phyloP scores from a whole-genome alignment of 306 rosid genomes.

The Quercus ilex region DNA sequence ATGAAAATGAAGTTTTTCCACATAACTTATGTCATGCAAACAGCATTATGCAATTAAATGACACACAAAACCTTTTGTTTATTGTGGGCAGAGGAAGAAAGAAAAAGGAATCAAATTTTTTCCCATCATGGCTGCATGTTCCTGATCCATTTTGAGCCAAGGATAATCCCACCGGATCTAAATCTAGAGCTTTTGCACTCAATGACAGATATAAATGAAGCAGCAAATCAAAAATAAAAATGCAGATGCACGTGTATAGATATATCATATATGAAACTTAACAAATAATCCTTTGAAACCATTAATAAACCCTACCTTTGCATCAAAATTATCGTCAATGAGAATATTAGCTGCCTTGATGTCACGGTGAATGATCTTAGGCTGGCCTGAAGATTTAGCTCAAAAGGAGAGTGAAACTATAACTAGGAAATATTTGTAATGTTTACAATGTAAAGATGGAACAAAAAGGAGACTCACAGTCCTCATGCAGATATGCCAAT shows the following conservation, averaged over 20 bases:
- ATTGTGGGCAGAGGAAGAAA: neutral
- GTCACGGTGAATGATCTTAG: constrained; percentile 43
- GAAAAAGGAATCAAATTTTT: neutral
- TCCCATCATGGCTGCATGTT: neutral
- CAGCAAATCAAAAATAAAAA: neutral
- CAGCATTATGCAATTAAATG: too few species aligned
- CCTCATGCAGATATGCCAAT: constrained; percentile 44
- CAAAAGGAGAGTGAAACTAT: neutral
- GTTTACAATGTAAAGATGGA: neutral
- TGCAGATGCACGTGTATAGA: neutral
- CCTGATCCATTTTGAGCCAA: neutral
- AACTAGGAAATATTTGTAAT: neutral
- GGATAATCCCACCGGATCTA: neutral
- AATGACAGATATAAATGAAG: neutral
- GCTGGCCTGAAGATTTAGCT: constrained; percentile 34
- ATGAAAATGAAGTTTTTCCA: neutral
- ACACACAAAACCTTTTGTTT: too few species aligned
- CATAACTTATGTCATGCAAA: neutral
- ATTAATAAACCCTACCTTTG: constrained; percentile 26
- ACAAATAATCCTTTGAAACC: neutral
- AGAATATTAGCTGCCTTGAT: constrained; percentile 45
- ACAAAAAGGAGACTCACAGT: constrained; percentile 27
- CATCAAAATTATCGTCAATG: constrained; percentile 29
- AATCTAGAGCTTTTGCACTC: neutral
- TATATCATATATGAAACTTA: neutral